Evolutionary conservation across 2,329 filamentous ascomycete species (phyloP), one percentile per base, ranked within the genome.

Genomic region (Aureobasidium vineae): DNA sequence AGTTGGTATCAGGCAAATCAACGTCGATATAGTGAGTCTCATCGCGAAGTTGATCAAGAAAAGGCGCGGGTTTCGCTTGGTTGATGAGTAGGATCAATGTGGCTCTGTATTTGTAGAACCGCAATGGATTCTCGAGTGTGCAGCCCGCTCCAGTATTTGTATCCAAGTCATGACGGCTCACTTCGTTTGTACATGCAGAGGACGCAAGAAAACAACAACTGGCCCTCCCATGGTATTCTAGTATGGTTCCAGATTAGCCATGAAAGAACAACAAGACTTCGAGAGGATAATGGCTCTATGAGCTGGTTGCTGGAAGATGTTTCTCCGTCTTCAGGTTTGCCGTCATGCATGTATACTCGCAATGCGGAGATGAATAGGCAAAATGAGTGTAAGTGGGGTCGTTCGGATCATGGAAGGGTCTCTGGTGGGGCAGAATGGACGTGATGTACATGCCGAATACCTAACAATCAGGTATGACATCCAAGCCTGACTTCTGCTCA

Each of bases 351-450:
- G 53, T 28, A 28, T 26, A 10, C 5, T 56, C 5, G 21, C 11
- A 5, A 28, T 43, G 53, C 53, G 53, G 53, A 57, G 53, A 15
- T n/a, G n/a, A 41, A 36, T 23, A 57, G 38, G 53, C 36, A 57
- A 57, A 57, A 41, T 15, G n/a, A 11, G 3, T 53, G 28, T 15
- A 53, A 28, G 28, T 8, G 28, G 49, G 49, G 41, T 21, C 3
- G 11, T 5, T n/a, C 8, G 21, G 26, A 53, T 50, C 5, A 26
- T 26, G 23, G 4, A 31, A 19, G 47, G 47, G 5, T 15, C 4
- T 50, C 28, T 31, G 47, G 47, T 50, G 47, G 47, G 41, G 41
- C 41, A 45, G 16, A 5, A 19, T 19, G 21, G 23, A 50, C 28
- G 23, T 50, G 23, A 23, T 13, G 11, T 45, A 1, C 11, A 21